Evolutionary conservation across 345 rosid genomes (phyloP), one percentile per base, ranked within the genome.

Genomic region (Acer saccharum): DNA sequence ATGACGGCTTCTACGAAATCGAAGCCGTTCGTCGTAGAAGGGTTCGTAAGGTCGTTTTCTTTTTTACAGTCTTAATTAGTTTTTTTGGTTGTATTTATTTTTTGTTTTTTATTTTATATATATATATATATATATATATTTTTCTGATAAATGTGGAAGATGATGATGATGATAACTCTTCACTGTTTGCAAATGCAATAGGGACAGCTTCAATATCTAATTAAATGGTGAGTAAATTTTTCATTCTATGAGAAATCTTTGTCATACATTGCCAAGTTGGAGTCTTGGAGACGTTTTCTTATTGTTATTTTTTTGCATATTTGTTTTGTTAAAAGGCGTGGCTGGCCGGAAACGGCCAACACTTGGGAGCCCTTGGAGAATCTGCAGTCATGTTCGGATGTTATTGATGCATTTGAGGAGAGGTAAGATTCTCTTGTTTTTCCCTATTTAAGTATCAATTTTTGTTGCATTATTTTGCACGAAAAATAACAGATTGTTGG

Each of bases 281-380:
- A 35, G 39, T 35, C 39, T 35, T 35, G 39, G 39, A 35, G 6
- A 4, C 39, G 39, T 35, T 35, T 32, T 44, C 23, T 79, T 21
- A 61, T 4, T 13, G 68, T 72, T 68, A 71, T 20, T 69, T 68
- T 74, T 81, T 75, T 69, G 39, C 14, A 13, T 63, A 35, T 46
- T 68, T 69, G 11, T 60, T 57, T 72, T 68, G 23, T 79, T 84
- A 79, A 57, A 90, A 97, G 99, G 99, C 97, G 98, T 18, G 98
- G 95, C 39, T 97, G 99, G 99, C 95, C 99, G 0, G 98, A 94
- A 80, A 86, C 96, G 4, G 87, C 96, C 3, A 97, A 97, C 81
- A 97, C 99, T 23, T 97, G 99, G 99, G 99, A 97, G 86, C 99
- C 99, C 23, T 63, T 93, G 61, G 98, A 92, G 92, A 97, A 97